Evolutionary conservation across 164 flowering plant genomes (phyloP).

Genomic region (Magnolia officinalis): DNA sequence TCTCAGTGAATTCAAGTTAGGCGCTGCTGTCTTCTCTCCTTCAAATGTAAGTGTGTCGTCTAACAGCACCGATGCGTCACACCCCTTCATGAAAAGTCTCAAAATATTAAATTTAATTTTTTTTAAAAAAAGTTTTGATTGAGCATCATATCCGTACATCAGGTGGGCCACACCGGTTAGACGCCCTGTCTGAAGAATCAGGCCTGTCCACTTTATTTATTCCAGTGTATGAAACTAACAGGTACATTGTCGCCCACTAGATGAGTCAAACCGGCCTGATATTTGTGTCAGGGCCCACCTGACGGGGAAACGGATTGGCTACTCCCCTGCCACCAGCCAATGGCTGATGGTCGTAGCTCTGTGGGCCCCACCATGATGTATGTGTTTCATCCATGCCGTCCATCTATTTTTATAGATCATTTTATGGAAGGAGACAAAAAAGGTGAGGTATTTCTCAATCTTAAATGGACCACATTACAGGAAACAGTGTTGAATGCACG

Average conservation of each 20-base stretch:
- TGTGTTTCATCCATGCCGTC: too few species aligned
- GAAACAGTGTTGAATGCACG: too few species aligned
- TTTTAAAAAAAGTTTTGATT: neutral
- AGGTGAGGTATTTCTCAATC: too few species aligned
- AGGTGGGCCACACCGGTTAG: neutral
- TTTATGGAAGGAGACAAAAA: too few species aligned
- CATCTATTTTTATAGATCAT: too few species aligned
- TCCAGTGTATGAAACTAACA: neutral
- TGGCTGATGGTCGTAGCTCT: too few species aligned
- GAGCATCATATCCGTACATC: neutral
- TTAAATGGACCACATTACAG: too few species aligned
- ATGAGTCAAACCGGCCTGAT: neutral
- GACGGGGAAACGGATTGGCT: too few species aligned
- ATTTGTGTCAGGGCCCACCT: neutral
- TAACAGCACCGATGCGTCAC: slow-evolving; percentile 76
- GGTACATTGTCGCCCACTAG: neutral
- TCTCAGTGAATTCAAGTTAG: slow-evolving; percentile 67
- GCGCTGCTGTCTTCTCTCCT: slow-evolving; percentile 71
- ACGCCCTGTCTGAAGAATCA: neutral
- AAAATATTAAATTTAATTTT: too few species aligned
- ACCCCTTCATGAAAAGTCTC: slow-evolving; percentile 46
- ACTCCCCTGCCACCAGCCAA: too few species aligned
- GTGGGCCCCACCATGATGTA: too few species aligned
- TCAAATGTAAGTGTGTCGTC: slow-evolving; percentile 47
- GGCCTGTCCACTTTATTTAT: neutral